Evolutionary conservation across 352 stramenopile genomes (phyloP), one percentile per base, ranked within the genome.

Genomic region (Globisporangium cystogenes): DNA sequence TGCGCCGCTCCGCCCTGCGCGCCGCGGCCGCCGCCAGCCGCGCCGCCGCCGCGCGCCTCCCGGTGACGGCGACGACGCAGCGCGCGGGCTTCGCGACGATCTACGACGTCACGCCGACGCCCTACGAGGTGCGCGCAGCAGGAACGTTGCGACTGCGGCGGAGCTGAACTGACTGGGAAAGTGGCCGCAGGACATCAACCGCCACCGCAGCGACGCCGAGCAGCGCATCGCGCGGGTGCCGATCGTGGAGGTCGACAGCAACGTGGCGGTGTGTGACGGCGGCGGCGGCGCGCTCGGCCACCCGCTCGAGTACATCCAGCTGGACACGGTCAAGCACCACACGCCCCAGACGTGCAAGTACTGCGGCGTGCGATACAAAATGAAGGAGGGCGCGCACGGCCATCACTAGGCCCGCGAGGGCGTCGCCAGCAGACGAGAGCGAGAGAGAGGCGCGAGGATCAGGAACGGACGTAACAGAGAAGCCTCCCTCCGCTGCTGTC

Each of bases 241-340:
- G 11, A 68, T 97, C 20, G 90, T 99, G 41, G 83, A 98, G 62
- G 87, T 99, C 40, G 90, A 93, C 21, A 76, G 82, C 49, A 72
- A 87, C 58, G 78, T 96, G 44, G 95, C 96, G 4, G 82, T 98
- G 57, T 99, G 96, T 61, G 95, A 99, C 65, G 95, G 96, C 42
- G 96, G 96, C 48, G 95, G 94, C 55, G 96, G 96, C 20, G 88
- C 93, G 21, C 75, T 99, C 33, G 96, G 96, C 48, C 96, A 99
- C 80, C 96, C 96, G 39, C 57, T 99, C 54, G 95, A 99, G 68
- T 98, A 95, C 79, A 97, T 97, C 51, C 78, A 96, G 59, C 72
- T 98, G 49, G 80, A 95, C 73, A 96, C 76, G 49, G 72, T 90
- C 33, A 74, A 86, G 62, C 70, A 83, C 56, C 67, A 88, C 59